A percentile compares a stretch with the other conserved stretches of the same genome.
Conservation (phyloP, 306 rosid species). For the Prunus fruticosa region DNA sequence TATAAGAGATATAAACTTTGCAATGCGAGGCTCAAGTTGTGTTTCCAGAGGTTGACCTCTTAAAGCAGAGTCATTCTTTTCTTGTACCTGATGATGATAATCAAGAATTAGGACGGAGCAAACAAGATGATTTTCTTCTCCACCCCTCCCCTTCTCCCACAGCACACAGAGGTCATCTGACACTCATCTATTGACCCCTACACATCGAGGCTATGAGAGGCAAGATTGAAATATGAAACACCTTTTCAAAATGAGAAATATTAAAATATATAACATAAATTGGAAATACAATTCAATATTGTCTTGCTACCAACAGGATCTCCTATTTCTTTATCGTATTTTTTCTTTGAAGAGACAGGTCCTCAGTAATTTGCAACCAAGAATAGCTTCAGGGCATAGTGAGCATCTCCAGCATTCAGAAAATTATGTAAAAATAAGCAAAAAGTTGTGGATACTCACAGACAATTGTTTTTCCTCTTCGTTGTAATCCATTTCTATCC, state of each 20-base stretch:
- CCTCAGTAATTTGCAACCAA: not conserved
- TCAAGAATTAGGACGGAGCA: constrained; percentile 24
- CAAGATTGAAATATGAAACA: not conserved
- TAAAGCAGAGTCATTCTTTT: constrained; percentile 31
- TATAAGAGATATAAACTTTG: constrained; percentile 82
- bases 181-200: too few relatives aligned
- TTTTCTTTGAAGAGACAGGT: not conserved
- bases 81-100: constrained; percentile 49
- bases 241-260: not conserved
- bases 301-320: not conserved
- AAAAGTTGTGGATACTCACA: constrained; percentile 52
- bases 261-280: not conserved
- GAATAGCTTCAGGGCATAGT: not conserved
- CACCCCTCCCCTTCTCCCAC: not conserved
- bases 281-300: not conserved
- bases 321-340: not conserved
- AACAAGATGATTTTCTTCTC: constrained; percentile 4
- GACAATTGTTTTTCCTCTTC: constrained; percentile 47
- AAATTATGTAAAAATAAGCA: constrained; percentile 14
- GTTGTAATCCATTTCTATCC: constrained; percentile 91
- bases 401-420: constrained; percentile 3
- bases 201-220: not conserved
- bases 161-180: not conserved
- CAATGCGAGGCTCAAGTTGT: constrained; percentile 67
- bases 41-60: constrained; percentile 61